Conservation (phyloP, 495 filamentous ascomycete genomes). For the Penicilliopsis zonata region DNA sequence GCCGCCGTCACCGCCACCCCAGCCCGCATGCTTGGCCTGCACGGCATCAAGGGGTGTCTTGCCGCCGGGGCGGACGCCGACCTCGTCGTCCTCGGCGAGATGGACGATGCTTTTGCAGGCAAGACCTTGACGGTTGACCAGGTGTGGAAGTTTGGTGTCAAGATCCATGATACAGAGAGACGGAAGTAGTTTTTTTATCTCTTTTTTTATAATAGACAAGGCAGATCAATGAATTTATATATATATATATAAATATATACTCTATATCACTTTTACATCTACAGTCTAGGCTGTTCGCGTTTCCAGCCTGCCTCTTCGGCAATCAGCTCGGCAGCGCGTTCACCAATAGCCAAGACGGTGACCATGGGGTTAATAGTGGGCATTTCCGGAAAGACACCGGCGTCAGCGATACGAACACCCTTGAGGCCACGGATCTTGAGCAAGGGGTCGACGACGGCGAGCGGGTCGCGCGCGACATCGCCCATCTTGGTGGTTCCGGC, state of each 20-base stretch:
- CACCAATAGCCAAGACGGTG: slow-evolving; percentile 51
- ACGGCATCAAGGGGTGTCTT: slow-evolving; percentile 54
- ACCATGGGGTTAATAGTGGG: slow-evolving; percentile 56
- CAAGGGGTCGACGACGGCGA: slow-evolving; percentile 53
- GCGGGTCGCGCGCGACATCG: slow-evolving; percentile 43
- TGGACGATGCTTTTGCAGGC: slow-evolving; percentile 27
- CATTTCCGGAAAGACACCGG: slow-evolving; percentile 59
- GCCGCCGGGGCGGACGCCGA: slow-evolving; percentile 67
- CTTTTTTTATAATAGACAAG: background rate
- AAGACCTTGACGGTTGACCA: slow-evolving; percentile 48
- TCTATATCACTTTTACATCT: slow-evolving; percentile 4
- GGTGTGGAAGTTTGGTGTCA: slow-evolving; percentile 68
- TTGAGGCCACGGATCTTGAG: slow-evolving; percentile 45
- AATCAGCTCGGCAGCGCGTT: slow-evolving; percentile 52
- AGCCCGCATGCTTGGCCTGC: slow-evolving; percentile 57
- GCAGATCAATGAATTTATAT: slow-evolving; percentile 1
- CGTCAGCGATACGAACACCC: slow-evolving; percentile 52
- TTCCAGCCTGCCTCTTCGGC: slow-evolving; percentile 50
- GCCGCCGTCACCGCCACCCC: slow-evolving; percentile 61
- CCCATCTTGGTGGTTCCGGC: slow-evolving; percentile 86
- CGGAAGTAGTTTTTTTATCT: background rate
- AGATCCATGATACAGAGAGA: slow-evolving; percentile 30
- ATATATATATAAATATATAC: background rate
- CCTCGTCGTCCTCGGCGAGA: slow-evolving; percentile 56
- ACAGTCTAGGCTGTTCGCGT: slow-evolving; percentile 36